phyloP scores from a whole-genome alignment of 1,284 basidiomycete species.

The Ceratorhiza oryzae-sativae region DNA sequence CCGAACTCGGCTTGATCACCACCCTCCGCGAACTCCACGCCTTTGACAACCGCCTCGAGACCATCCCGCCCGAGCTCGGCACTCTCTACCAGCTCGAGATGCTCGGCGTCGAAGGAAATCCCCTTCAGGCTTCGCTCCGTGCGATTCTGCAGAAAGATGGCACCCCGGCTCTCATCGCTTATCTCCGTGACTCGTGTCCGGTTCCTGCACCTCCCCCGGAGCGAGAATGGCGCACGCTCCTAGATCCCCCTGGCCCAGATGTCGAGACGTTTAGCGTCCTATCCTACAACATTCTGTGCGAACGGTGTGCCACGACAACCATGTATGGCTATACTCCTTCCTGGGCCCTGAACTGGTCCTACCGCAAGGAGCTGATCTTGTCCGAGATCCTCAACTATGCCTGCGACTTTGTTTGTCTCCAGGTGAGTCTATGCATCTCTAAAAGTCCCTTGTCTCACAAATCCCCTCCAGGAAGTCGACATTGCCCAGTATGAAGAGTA shows the following conservation, averaged over 20 bases:
- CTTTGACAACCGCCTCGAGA: conserved; percentile 92
- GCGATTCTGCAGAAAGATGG: conserved; percentile 92
- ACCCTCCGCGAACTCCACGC: conserved; percentile 91
- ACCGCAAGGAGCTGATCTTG: conserved; percentile 90
- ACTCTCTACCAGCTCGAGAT: conserved; percentile 92
- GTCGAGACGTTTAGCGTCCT: conserved; percentile 81
- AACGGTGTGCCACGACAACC: conserved; percentile 86
- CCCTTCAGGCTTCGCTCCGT: conserved; percentile 80
- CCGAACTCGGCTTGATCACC: conserved; percentile 91
- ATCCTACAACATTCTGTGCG: conserved; percentile 96
- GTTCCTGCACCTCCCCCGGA: conserved; percentile 83
- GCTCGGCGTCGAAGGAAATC: conserved; percentile 95
- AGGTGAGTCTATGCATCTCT: conserved; percentile 51
- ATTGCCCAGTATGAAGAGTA: conserved; percentile 93
- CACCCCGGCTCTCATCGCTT: conserved; percentile 85
- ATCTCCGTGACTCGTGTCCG: conserved; percentile 87
- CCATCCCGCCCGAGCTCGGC: conserved; percentile 88
- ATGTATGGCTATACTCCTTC: conserved; percentile 97
- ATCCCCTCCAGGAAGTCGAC: conserved; percentile 75
- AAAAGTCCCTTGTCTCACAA: conserved; percentile 7
- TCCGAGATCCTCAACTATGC: conserved; percentile 85
- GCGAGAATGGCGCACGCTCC: conserved; percentile 80
- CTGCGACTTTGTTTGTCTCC: conserved; percentile 92
- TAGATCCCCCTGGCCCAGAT: conserved; percentile 60
- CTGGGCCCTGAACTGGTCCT: conserved; percentile 96